A percentile compares a stretch with the other conserved stretches of the same genome.
phyloP scores from a whole-genome alignment of 2,329 filamentous ascomycete genomes.

The Harringtonia aguacate region DNA sequence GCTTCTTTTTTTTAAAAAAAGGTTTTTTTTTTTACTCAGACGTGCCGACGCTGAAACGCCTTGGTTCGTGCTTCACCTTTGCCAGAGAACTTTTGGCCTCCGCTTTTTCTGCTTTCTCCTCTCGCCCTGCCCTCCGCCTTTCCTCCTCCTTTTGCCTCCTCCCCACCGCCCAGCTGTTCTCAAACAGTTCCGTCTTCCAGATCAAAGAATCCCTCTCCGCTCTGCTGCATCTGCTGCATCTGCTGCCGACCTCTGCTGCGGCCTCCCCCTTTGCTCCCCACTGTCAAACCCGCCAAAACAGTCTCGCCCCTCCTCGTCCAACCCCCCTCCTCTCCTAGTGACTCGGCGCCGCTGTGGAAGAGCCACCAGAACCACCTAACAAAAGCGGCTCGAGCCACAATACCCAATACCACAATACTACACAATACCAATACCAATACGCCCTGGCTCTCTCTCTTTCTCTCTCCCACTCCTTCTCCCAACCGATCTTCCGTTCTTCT shows the following conservation, averaged over 20 bases:
- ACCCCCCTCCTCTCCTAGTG: background rate
- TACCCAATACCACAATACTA: no score
- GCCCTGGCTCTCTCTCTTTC: no score
- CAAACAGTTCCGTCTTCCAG: background rate
- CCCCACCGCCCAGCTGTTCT: slow-evolving; percentile 4
- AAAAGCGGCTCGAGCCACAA: slow-evolving; percentile 10
- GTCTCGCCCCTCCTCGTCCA: background rate
- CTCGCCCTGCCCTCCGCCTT: background rate
- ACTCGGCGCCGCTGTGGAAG: background rate
- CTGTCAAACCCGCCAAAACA: no score
- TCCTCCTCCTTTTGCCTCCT: background rate
- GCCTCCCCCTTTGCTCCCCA: no score
- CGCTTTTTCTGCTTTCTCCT: slow-evolving; percentile 2
- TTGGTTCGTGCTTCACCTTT: slow-evolving; percentile 10
- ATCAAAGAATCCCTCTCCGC: background rate
- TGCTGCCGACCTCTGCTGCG: no score
- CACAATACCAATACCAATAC: no score
- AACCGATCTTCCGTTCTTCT: slow-evolving; percentile 6
- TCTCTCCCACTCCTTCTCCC: slow-evolving; percentile 1
- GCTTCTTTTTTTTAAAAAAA: no score
- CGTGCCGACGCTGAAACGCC: slow-evolving; percentile 10
- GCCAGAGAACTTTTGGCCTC: background rate
- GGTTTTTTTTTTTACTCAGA: background rate
- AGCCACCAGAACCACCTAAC: slow-evolving; percentile 1
- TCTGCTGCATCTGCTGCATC: no score